These are phyloP conservation scores for Fraxinus pennsylvanica DNA, from an alignment of 257 asterid species.

Conservation along the genomic window DNA sequence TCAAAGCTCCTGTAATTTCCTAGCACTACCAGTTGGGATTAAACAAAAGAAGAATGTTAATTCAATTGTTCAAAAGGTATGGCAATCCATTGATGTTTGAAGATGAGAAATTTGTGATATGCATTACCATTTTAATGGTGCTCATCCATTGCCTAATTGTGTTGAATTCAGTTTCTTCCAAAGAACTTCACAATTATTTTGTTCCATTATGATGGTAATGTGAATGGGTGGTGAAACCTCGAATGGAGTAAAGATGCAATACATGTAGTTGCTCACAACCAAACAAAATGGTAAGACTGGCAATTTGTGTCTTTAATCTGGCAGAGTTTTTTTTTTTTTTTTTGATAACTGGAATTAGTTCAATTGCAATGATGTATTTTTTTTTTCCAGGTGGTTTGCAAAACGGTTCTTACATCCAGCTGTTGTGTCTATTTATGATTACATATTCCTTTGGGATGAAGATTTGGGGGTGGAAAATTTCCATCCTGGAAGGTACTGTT, in stretches of 20 bases:
- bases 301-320: constrained; percentile 8
- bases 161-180: constrained; percentile 76
- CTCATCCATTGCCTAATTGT: constrained; percentile 25
- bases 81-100: constrained; percentile 17
- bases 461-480: constrained; percentile 89
- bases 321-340: neutral
- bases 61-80: constrained; percentile 66
- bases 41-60: constrained; percentile 78
- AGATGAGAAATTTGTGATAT: neutral
- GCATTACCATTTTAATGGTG: constrained; percentile 19
- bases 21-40: constrained; percentile 90
- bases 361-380: neutral
- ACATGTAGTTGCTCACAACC: constrained; percentile 88
- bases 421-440: constrained; percentile 77
- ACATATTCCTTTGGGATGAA: constrained; percentile 98
- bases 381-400: constrained; percentile 87
- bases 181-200: constrained; percentile 80
- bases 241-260: constrained; percentile 83
- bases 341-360: neutral
- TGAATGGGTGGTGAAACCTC: constrained; percentile 91
- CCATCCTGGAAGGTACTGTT: constrained; percentile 77
- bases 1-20: constrained; percentile 46
- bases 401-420: constrained; percentile 94
- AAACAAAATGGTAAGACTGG: constrained; percentile 82
- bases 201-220: constrained; percentile 91